These are phyloP conservation scores for Cystofilobasidium macerans DNA, from an alignment of 768 basidiomycete species.

Conservation along the genomic window DNA sequence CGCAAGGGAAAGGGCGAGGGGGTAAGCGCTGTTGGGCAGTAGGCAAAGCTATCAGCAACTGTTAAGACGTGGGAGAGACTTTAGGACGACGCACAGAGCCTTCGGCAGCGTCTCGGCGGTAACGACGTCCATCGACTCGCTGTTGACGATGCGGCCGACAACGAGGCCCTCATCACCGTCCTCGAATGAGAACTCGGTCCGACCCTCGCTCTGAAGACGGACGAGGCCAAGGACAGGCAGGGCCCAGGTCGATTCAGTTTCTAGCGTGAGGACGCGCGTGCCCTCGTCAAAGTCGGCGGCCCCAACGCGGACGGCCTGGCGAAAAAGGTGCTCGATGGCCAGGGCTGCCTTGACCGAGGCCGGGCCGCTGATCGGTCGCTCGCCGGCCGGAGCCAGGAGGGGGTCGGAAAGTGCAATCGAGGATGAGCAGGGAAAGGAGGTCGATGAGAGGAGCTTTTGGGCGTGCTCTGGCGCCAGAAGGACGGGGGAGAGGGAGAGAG, in stretches of 20 bases:
- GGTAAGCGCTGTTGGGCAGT: neutral
- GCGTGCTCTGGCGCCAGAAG: neutral
- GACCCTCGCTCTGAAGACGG: neutral
- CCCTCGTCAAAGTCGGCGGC: neutral
- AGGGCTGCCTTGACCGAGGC: neutral
- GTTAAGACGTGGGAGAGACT: neutral
- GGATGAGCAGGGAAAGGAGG: neutral
- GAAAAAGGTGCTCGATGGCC: neutral
- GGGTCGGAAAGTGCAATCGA: neutral
- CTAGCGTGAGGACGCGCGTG: neutral
- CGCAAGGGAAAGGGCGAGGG: neutral
- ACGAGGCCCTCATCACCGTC: neutral
- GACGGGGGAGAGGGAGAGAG: too few species aligned
- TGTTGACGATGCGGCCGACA: neutral
- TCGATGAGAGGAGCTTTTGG: neutral
- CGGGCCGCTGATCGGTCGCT: too few species aligned
- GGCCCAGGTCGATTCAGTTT: neutral
- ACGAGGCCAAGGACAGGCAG: neutral
- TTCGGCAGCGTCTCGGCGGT: neutral
- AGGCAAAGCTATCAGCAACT: neutral
- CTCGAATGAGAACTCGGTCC: neutral
- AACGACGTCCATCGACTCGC: neutral
- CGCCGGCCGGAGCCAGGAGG: neutral
- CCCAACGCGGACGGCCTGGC: neutral
- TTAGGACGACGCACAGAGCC: neutral